A percentile compares a stretch with the other conserved stretches of the same genome.
phyloP scores from a whole-genome alignment of 1,284 basidiomycete genomes.

The Ceratobasidium sp. region DNA sequence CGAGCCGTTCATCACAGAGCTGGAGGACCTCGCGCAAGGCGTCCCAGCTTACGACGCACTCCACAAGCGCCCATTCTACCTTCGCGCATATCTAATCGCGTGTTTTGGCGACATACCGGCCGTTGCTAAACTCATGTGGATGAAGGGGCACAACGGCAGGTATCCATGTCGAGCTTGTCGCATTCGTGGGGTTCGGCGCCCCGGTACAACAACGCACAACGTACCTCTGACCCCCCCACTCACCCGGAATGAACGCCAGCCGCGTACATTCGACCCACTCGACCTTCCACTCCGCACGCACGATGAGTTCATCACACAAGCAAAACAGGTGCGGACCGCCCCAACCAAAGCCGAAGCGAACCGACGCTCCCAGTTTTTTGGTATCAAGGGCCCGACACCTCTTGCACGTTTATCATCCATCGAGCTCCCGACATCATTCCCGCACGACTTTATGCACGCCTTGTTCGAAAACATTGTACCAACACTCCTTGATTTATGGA shows the following conservation, averaged over 20 bases:
- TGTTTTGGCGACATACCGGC: constrained; percentile 47
- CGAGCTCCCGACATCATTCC: constrained; percentile 44
- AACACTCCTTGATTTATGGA: constrained; percentile 45
- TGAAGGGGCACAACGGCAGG: constrained; percentile 46
- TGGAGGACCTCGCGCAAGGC: constrained; percentile 33
- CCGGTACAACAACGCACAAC: neutral
- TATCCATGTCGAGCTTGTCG: constrained; percentile 45
- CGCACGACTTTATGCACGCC: constrained; percentile 50
- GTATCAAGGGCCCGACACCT: constrained; percentile 41
- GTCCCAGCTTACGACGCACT: constrained; percentile 37
- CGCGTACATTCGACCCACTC: neutral
- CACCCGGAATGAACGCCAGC: neutral
- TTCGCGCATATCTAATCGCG: constrained; percentile 45
- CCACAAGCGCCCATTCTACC: constrained; percentile 23
- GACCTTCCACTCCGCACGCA: constrained; percentile 41
- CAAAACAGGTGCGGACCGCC: constrained; percentile 15
- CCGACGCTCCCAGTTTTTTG: constrained; percentile 18
- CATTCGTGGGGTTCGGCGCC: constrained; percentile 30
- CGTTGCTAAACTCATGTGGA: constrained; percentile 45
- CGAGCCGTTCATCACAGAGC: constrained; percentile 20
- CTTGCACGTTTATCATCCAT: constrained; percentile 37
- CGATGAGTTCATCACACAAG: constrained; percentile 1
- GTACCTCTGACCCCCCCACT: constrained; percentile 9
- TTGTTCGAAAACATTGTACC: constrained; percentile 47
- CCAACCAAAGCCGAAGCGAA: neutral